phyloP scores from a whole-genome alignment of 176 grass and related monocot species.

The Oryza glumipatula region DNA sequence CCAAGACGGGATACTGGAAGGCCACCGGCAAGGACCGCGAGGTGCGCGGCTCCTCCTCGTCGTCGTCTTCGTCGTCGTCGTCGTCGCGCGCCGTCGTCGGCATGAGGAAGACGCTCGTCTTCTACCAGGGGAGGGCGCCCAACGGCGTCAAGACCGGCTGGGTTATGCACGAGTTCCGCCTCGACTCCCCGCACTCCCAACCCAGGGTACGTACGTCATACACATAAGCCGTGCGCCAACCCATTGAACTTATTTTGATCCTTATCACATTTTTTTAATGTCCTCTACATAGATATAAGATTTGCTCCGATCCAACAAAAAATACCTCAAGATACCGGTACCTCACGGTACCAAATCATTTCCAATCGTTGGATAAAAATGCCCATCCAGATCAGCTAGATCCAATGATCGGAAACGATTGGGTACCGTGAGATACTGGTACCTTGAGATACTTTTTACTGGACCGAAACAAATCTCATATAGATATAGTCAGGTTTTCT shows the following conservation, averaged over 20 bases:
- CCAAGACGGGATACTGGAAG: constrained; percentile 75
- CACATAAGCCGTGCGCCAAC: too few relatives aligned
- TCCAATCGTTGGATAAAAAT: too few relatives aligned
- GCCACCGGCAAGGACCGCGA: constrained; percentile 71
- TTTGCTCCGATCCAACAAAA: too few relatives aligned
- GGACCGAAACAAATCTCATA: too few relatives aligned
- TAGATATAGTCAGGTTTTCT: too few relatives aligned
- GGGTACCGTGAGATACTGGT: too few relatives aligned
- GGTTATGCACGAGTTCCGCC: constrained; percentile 84
- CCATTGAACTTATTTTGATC: background rate
- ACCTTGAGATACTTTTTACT: too few relatives aligned
- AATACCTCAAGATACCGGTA: too few relatives aligned
- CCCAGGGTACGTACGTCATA: constrained; percentile 60
- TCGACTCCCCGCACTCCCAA: constrained; percentile 54
- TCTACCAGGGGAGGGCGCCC: constrained; percentile 73
- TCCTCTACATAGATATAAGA: too few relatives aligned
- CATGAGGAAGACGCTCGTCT: constrained; percentile 85
- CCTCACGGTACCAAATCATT: too few relatives aligned
- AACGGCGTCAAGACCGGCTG: constrained; percentile 66
- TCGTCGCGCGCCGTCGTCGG: constrained; percentile 39
- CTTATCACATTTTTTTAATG: background rate
- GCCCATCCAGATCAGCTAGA: too few relatives aligned
- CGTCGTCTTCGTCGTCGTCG: background rate
- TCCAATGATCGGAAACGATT: too few relatives aligned
- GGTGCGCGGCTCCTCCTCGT: constrained; percentile 8